phyloP scores from a whole-genome alignment of 2,329 filamentous ascomycete species.

The Colletotrichum sidae region DNA sequence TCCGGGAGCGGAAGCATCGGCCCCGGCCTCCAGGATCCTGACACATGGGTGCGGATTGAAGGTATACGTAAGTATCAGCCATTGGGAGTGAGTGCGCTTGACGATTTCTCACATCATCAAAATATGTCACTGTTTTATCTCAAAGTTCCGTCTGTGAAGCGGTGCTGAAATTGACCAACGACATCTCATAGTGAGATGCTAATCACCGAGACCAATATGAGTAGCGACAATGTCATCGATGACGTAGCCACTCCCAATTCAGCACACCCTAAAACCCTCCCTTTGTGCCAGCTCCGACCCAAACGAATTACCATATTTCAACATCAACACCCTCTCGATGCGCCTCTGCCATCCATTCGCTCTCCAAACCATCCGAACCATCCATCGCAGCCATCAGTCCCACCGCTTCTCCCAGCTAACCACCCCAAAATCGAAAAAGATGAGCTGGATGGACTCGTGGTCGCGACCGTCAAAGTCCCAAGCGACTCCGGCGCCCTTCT shows the following conservation, averaged over 20 bases:
- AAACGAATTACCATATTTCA: background rate
- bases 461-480: constrained; percentile 53
- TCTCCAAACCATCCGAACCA: background rate
- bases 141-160: background rate
- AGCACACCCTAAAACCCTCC: constrained; percentile 10
- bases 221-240: constrained; percentile 24
- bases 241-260: constrained; percentile 28
- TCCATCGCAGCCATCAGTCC: no score
- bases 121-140: no score
- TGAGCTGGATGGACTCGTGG: constrained; percentile 58
- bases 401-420: background rate
- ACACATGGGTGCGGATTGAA: no score
- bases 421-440: constrained; percentile 36
- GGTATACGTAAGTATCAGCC: no score
- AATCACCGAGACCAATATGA: background rate
- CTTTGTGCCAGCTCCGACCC: background rate
- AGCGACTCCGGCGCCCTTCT: constrained; percentile 63
- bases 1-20: background rate
- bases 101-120: no score
- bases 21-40: background rate
- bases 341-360: background rate
- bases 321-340: background rate
- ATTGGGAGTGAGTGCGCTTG: no score
- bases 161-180: background rate
- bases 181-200: background rate